Percentiles rank a stretch among this genome's conserved stretches.
Conservation (phyloP, 2,329 filamentous ascomycete species). For the Sclerotinia spermophila region DNA sequence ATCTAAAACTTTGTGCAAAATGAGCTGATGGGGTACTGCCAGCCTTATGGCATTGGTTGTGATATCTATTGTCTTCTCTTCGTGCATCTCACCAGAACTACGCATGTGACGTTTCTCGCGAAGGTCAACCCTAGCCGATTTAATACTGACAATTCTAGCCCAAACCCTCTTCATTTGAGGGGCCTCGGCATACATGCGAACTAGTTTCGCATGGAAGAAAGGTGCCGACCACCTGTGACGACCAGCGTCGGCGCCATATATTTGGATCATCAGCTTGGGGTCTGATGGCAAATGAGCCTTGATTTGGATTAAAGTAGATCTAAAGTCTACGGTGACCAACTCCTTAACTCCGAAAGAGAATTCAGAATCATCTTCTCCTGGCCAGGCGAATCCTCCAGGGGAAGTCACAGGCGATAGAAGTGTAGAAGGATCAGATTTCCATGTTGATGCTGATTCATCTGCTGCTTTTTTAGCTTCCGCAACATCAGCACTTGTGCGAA, state of each 20-base stretch:
- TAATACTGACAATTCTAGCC: conserved; percentile 82
- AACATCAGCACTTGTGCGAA: conserved; percentile 48
- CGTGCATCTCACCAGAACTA: conserved; percentile 52
- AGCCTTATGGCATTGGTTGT: conserved; percentile 81
- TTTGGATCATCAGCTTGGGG: conserved; percentile 85
- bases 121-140: conserved; percentile 74
- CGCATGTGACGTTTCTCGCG: conserved; percentile 71
- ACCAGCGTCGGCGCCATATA: conserved; percentile 78
- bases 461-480: conserved; percentile 40
- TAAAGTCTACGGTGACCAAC: conserved; percentile 77
- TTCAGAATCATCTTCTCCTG: conserved; percentile 18
- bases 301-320: conserved; percentile 75
- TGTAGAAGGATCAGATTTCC: conserved; percentile 20
- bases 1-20: conserved; percentile 88
- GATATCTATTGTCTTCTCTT: conserved; percentile 81
- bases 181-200: conserved; percentile 83
- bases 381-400: conserved; percentile 26
- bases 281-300: conserved; percentile 87
- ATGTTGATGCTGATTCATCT: conserved; percentile 27
- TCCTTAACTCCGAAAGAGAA: conserved; percentile 46
- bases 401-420: conserved; percentile 33
- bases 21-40: conserved; percentile 85
- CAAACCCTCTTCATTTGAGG: conserved; percentile 80
- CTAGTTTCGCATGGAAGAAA: conserved; percentile 70
- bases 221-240: conserved; percentile 85